Conservation (phyloP, 129 eudicot species). For the Pulicaria dysenterica region DNA sequence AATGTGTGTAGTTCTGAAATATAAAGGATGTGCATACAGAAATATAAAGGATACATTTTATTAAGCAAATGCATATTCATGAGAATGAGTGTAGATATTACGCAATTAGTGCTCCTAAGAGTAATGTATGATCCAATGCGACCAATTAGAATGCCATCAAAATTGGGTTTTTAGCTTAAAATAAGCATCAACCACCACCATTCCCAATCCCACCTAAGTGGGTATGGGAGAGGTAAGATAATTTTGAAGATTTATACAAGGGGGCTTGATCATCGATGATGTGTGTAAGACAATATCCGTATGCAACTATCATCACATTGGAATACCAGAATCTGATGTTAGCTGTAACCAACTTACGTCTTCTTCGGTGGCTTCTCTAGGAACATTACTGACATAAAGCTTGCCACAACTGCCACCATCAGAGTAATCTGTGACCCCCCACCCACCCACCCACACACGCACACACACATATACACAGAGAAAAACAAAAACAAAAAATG, state of each 20-base stretch:
- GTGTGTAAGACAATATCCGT: neutral
- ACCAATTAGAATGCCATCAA: conserved; percentile 12
- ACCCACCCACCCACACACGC: too few species aligned
- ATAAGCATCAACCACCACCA: neutral
- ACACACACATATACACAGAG: too few species aligned
- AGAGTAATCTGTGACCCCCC: conserved; percentile 30
- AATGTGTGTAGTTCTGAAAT: too few species aligned
- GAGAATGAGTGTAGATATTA: neutral
- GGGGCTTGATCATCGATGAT: neutral
- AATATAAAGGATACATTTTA: too few species aligned
- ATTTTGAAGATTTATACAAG: conserved; percentile 17
- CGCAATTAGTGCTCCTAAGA: conserved; percentile 21
- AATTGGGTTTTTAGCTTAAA: neutral
- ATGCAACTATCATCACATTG: conserved; percentile 13
- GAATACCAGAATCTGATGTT: conserved; percentile 13
- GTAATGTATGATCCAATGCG: conserved; percentile 19
- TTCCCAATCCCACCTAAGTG: too few species aligned
- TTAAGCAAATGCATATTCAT: neutral
- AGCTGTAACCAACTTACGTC: conserved; percentile 51
- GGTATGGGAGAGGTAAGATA: too few species aligned
- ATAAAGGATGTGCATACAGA: too few species aligned
- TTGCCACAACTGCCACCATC: conserved; percentile 53
- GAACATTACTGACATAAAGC: conserved; percentile 57
- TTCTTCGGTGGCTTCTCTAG: conserved; percentile 52
- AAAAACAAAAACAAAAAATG: neutral